A percentile compares a stretch with the other conserved stretches of the same genome.
Evolutionary conservation across 1,139 yeast species (phyloP).

Genomic region (Debaryomyces subglobosus): DNA sequence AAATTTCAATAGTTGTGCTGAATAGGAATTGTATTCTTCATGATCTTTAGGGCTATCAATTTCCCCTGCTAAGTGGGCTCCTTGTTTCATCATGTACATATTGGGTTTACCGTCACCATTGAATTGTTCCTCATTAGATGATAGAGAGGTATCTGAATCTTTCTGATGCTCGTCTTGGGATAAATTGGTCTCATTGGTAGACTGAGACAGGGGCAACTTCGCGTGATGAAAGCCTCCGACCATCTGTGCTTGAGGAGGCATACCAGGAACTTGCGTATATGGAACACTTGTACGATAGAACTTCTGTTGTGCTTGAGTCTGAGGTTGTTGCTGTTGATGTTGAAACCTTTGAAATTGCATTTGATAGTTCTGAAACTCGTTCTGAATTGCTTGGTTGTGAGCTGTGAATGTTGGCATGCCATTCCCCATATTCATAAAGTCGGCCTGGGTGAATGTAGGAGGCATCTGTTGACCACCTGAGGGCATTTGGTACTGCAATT

Average conservation of each 20-base stretch:
- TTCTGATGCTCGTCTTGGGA: conserved; percentile 48
- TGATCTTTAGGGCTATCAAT: conserved; percentile 17
- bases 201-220: conserved; percentile 41
- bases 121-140: conserved; percentile 36
- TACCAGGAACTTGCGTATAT: conserved; percentile 8
- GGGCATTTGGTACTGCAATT: conserved; percentile 13
- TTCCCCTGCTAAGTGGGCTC: conserved; percentile 2
- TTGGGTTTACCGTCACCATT: conserved; percentile 10
- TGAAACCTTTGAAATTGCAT: conserved; percentile 28
- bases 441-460: conserved; percentile 28
- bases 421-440: conserved; percentile 23
- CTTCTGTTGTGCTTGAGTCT: conserved; percentile 17
- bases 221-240: conserved; percentile 36
- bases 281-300: conserved; percentile 7
- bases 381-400: conserved; percentile 23
- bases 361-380: conserved; percentile 35
- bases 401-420: conserved; percentile 17
- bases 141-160: conserved; percentile 48
- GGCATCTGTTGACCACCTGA: conserved; percentile 14
- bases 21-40: conserved; percentile 45
- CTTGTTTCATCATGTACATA: conserved; percentile 12
- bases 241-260: conserved; percentile 18
- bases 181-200: conserved; percentile 52
- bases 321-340: conserved; percentile 20
- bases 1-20: conserved; percentile 59